Evolutionary conservation across 148 eudicot genomes (phyloP), one percentile per base, ranked within the genome.

Genomic region (Rhododendron molle): DNA sequence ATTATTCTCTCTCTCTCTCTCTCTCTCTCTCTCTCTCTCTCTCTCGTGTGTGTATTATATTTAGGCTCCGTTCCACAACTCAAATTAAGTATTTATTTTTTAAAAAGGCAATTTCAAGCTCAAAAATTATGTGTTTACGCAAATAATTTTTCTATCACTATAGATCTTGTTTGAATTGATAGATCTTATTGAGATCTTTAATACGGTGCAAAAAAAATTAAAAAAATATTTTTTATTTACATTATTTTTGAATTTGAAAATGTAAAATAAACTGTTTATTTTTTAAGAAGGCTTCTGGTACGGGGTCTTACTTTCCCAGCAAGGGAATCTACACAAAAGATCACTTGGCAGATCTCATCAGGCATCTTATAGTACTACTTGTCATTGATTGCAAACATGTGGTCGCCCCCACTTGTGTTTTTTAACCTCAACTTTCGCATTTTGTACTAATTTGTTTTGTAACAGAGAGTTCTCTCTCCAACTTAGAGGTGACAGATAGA

Each of bases 21-120:
- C 72, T 65, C 71, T 65, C 71, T 65, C 71, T 65, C 71, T 65
- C 71, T 65, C 30, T 65, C 71, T 65, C 72, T 65, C 71, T 65
- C n/a, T 23, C 28, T 11, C 7, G 0, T 3, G 76, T 13, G 72
- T 28, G 5, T 28, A 20, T 58, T 58, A 20, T 26, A 58, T 58
- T 65, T n/a, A n/a, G n/a, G n/a, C n/a, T n/a, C n/a, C n/a, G n/a
- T n/a, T n/a, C n/a, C n/a, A n/a, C n/a, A n/a, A n/a, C n/a, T n/a
- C n/a, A n/a, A n/a, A n/a, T n/a, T n/a, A n/a, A n/a, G n/a, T n/a
- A n/a, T n/a, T n/a, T n/a, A n/a, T n/a, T n/a, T n/a, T n/a, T n/a
- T n/a, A n/a, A n/a, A n/a, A n/a, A n/a, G n/a, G n/a, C n/a, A n/a
- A n/a, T n/a, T n/a, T n/a, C n/a, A n/a, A n/a, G n/a, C n/a, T n/a